Base-by-base conservation (phyloP, 116 monocot species). In the Zostera marina region DNA sequence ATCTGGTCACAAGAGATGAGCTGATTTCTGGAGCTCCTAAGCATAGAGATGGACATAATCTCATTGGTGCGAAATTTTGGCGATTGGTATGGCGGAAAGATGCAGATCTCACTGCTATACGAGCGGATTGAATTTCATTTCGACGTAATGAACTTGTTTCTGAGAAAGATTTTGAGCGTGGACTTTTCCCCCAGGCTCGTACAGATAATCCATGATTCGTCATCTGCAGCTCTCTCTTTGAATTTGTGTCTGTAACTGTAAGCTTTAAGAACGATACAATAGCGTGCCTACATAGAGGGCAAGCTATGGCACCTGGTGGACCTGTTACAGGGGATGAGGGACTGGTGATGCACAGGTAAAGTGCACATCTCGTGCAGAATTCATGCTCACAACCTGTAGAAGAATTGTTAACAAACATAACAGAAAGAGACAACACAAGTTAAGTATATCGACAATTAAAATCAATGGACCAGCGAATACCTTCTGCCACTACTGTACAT, bases 401-500 rank as follows among this genome's bases (percentile, higher is more conserved):
- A 46, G 42, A 61, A 12, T 11, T 15, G 17, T 43, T 39, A 23
- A 11, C 19, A 11, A 2, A 11, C 19, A 19, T 22, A 23, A 14
- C 9, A 22, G 38, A 22, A 22, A 25, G 38, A 56, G 38, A 56
- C 14, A 22, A 7, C 38, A 56, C 20, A 56, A 56, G 23, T 56
- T 22, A 9, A 38, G 23, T 26, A 48, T 56, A 20, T 5, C 2
- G 26, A 14, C 6, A 25, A 38, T 12, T 14, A 3, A 16, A n/a
- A 56, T 7, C 56, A n/a, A n/a, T n/a, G n/a, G n/a, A n/a, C n/a
- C n/a, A n/a, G 32, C 13, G 45, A 23, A 11, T 72, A 92, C 92
- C 87, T 92, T 75, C 80, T 48, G 87, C 80, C 51, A 76, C 79
- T 11, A 86, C 92, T 42, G 75, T 76, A 58, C 92, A 92, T 64